Conservation (phyloP, 345 rosid genomes). For the Hypericum perforatum region DNA sequence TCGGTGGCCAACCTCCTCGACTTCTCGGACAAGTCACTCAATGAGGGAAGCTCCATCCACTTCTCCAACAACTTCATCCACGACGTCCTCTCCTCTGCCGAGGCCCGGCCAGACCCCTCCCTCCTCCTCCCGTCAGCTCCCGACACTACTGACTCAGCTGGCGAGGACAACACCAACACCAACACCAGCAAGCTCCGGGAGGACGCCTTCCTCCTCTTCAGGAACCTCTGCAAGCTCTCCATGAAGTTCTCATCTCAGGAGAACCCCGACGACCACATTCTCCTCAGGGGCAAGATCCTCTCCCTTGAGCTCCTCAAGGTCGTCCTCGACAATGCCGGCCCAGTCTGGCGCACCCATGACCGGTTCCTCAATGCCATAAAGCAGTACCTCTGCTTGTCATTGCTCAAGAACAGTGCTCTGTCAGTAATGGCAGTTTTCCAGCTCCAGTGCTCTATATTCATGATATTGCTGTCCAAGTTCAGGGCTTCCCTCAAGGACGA, state of each 20-base stretch:
- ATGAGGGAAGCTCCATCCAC: constrained; percentile 77
- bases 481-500: constrained; percentile 79
- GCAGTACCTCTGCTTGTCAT: constrained; percentile 82
- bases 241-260: constrained; percentile 93
- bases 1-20: constrained; percentile 66
- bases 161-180: no score
- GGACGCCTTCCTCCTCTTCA: constrained; percentile 76
- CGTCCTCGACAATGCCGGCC: constrained; percentile 59
- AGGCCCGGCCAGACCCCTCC: constrained; percentile 43
- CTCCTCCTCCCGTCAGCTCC: constrained; percentile 21
- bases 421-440: constrained; percentile 93
- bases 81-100: constrained; percentile 60
- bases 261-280: constrained; percentile 83
- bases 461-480: constrained; percentile 60
- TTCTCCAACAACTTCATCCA: constrained; percentile 62
- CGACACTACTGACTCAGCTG: constrained; percentile 3
- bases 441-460: constrained; percentile 87
- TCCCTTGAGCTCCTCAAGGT: constrained; percentile 83
- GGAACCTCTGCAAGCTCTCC: constrained; percentile 79
- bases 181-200: constrained; percentile 68
- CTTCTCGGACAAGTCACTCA: constrained; percentile 72
- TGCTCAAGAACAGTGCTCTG: constrained; percentile 90
- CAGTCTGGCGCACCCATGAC: constrained; percentile 61
- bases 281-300: constrained; percentile 77
- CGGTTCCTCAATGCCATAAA: constrained; percentile 80